Evolutionary conservation across 768 basidiomycete species (phyloP), one percentile per base, ranked within the genome.

Genomic region (Jaapia argillacea): DNA sequence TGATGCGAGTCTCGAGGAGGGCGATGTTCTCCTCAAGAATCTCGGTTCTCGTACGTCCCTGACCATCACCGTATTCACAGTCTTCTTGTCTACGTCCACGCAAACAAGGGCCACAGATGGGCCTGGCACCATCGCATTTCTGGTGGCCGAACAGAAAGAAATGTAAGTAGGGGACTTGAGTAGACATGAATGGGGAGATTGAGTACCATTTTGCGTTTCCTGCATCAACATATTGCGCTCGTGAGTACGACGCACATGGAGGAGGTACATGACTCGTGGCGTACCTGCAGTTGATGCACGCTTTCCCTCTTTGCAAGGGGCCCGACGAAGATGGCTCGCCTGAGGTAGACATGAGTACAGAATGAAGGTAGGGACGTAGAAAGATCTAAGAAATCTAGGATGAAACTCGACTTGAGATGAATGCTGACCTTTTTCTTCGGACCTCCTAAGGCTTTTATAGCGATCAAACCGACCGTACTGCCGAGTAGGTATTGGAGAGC

Each of bases 11-110:
- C 56, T 73, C 72, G 26, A 84, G 60, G 24, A 72, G 65, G 1
- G 68, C 61, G 20, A 83, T 63, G 1, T 76, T 71, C 27, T 80
- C 78, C 54, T 81, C 79, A 16, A 85, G 58, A 4, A 68, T 63
- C 51, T 79, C 69, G 3, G 75, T 81, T 43, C 72, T 64, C 16
- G 82, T 76, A 45, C 77, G 71, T 35, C 71, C 71, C 24, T 70
- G 70, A 4, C 75, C 77, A 51, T 84, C 81, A 4, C 75, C 67
- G 57, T 83, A 85, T 60, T 85, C 81, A 57, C 83, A 85, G 24
- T 78, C 78, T 42, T 80, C 80, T 22, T 68, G 68, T 45, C 79
- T 74, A 27, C 78, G 74, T 21, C 75, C 72, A 5, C 67, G 62
- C 20, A 63, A 57, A 61, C 83, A 85, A 33, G 77, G 81, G 1